A percentile compares a stretch with the other conserved stretches of the same genome.
phyloP scores from a whole-genome alignment of 2,329 filamentous ascomycete species.

The Pseudogymnoascus sp. region DNA sequence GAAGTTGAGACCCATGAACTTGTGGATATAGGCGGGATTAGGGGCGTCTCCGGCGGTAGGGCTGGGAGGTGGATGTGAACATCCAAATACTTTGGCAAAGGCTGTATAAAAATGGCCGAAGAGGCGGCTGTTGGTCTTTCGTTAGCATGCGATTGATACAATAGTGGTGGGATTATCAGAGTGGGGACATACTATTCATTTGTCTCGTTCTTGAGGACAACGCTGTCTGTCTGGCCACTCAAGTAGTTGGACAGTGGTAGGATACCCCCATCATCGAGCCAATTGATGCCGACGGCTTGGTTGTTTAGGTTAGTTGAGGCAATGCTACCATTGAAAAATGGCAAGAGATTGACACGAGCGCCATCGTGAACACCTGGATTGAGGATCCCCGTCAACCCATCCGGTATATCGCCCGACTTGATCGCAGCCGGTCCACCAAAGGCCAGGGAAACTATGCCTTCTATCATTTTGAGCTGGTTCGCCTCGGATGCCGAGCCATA shows the following conservation, averaged over 20 bases:
- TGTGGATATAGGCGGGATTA: conserved; percentile 28
- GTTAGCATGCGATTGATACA: background rate
- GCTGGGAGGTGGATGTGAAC: conserved; percentile 17
- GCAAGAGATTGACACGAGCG: conserved; percentile 21
- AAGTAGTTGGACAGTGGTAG: conserved; percentile 24
- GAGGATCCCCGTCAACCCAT: conserved; percentile 26
- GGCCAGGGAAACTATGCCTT: conserved; percentile 27
- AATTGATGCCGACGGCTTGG: conserved; percentile 23
- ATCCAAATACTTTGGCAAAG: conserved; percentile 26
- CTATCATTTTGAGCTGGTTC: conserved; percentile 26
- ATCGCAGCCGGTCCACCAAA: conserved; percentile 24
- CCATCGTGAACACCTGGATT: conserved; percentile 23
- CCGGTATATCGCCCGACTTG: conserved; percentile 1
- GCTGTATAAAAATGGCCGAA: conserved; percentile 28
- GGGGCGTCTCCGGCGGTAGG: conserved; percentile 15
- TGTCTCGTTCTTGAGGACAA: conserved; percentile 21
- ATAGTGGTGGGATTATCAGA: background rate
- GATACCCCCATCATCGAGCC: conserved; percentile 28
- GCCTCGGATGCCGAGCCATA: conserved; percentile 23
- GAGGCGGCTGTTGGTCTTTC: conserved; percentile 19
- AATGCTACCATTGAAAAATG: conserved; percentile 28
- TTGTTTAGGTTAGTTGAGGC: conserved; percentile 27
- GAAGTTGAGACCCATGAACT: conserved; percentile 29
- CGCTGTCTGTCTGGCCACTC: conserved; percentile 18
- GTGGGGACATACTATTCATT: conserved; percentile 26